Evolutionary conservation across 495 filamentous ascomycete genomes (phyloP).

Genomic region (Pyrenula massariospora): DNA sequence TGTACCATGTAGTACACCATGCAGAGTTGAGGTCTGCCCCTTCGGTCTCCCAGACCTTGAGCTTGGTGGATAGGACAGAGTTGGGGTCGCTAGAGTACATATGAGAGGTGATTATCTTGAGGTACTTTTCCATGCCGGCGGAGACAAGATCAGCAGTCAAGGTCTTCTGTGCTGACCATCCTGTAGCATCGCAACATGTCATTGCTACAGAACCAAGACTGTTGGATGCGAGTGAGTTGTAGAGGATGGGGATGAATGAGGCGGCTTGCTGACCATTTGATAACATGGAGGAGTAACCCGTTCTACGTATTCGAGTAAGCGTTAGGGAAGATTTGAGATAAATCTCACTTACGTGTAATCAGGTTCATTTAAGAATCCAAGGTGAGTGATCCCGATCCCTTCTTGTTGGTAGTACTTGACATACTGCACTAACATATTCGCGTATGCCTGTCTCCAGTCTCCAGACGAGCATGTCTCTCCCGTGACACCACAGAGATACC

Average conservation of each 20-base stretch:
- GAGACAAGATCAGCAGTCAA: conserved; percentile 26
- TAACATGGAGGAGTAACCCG: conserved; percentile 29
- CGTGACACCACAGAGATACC: conserved; percentile 38
- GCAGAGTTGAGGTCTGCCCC: conserved; percentile 33
- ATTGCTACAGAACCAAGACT: conserved; percentile 23
- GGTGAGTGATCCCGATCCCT: conserved; percentile 35
- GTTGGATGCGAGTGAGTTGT: conserved; percentile 22
- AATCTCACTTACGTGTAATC: conserved; percentile 19
- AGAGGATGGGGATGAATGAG: conserved; percentile 34
- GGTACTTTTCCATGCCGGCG: conserved; percentile 25
- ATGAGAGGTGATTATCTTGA: conserved; percentile 34
- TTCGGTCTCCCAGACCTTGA: conserved; percentile 39
- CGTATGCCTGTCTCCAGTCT: conserved; percentile 45
- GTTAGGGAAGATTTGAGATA: not conserved
- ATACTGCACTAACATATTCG: conserved; percentile 41
- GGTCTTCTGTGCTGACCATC: conserved; percentile 27
- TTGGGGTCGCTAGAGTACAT: conserved; percentile 29
- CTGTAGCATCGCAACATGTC: conserved; percentile 39
- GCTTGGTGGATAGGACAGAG: conserved; percentile 23
- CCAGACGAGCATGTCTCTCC: conserved; percentile 30
- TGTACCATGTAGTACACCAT: conserved; percentile 38
- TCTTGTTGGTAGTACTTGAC: conserved; percentile 33
- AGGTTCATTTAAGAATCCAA: conserved; percentile 49
- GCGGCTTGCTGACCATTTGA: conserved; percentile 35
- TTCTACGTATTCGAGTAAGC: conserved; percentile 1